Conservation (phyloP, 805 yeast genomes). For the Priceomyces melissophilus region DNA sequence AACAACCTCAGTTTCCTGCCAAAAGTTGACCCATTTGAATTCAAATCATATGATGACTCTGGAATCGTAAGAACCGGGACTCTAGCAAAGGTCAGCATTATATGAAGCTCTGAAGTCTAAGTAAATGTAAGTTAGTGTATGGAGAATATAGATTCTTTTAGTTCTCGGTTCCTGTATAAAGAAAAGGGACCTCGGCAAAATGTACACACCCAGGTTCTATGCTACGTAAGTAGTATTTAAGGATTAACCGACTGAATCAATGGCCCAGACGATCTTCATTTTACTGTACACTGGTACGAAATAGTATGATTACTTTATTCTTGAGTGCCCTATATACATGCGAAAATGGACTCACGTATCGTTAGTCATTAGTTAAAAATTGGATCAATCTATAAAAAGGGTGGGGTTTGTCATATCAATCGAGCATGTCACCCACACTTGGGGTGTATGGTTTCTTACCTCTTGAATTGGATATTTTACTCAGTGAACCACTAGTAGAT, state of each 20-base stretch:
- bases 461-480: neutral
- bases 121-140: neutral
- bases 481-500: neutral
- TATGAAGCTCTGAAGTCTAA: no score
- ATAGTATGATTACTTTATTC: no score
- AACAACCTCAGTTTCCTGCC: constrained; percentile 21
- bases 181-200: neutral
- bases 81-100: constrained; percentile 6
- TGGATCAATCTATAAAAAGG: neutral
- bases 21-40: constrained; percentile 13
- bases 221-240: no score
- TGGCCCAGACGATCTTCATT: no score
- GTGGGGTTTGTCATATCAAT: constrained; percentile 10
- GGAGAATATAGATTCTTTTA: neutral
- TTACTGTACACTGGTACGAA: no score
- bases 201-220: no score
- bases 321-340: constrained; percentile 1
- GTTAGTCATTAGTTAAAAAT: constrained; percentile 1
- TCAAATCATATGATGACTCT: constrained; percentile 37
- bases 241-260: no score
- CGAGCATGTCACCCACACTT: constrained; percentile 25
- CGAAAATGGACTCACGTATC: constrained; percentile 1
- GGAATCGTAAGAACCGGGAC: constrained; percentile 40
- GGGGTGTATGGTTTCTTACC: constrained; percentile 16
- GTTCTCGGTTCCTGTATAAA: neutral